These are phyloP conservation scores for Pleurotus giganteus DNA, from an alignment of 768 basidiomycete genomes.

Conservation along the genomic window DNA sequence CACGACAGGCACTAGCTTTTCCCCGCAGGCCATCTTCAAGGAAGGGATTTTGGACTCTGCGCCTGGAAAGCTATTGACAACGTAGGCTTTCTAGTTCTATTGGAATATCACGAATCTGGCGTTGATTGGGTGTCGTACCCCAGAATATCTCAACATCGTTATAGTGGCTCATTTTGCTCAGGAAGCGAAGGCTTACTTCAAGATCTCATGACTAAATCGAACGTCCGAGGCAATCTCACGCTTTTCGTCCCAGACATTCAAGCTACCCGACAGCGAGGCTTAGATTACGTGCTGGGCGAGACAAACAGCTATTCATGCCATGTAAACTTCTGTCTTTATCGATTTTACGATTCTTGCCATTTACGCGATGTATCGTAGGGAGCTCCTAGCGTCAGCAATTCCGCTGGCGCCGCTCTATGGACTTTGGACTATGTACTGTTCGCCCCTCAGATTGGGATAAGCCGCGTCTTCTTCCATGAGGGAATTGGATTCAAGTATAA, in stretches of 20 bases:
- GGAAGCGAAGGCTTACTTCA: slow-evolving; percentile 53
- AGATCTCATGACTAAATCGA: slow-evolving; percentile 64
- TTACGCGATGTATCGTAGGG: slow-evolving; percentile 25
- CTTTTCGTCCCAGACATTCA: slow-evolving; percentile 51
- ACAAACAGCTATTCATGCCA: slow-evolving; percentile 53
- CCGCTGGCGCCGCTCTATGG: slow-evolving; percentile 72
- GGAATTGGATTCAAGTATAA: slow-evolving; percentile 74
- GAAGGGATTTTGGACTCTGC: slow-evolving; percentile 46
- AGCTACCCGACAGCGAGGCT: slow-evolving; percentile 40
- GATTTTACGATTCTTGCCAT: neutral
- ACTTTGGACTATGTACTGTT: slow-evolving; percentile 62
- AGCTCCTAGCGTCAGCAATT: slow-evolving; percentile 60
- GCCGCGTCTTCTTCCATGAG: slow-evolving; percentile 59
- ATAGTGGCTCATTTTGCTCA: slow-evolving; percentile 51
- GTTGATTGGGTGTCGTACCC: neutral
- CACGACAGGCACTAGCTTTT: slow-evolving; percentile 42
- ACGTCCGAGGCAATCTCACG: slow-evolving; percentile 55
- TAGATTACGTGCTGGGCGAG: slow-evolving; percentile 63
- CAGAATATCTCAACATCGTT: slow-evolving; percentile 56
- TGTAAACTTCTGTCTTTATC: slow-evolving; percentile 22
- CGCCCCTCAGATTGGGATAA: slow-evolving; percentile 55
- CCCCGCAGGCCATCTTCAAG: slow-evolving; percentile 57
- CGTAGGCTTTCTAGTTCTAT: slow-evolving; percentile 33
- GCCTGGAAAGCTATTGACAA: slow-evolving; percentile 50
- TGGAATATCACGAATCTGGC: neutral